Percentiles rank a stretch among this genome's conserved stretches.
Conservation (phyloP, 2,329 filamentous ascomycete genomes). For the Ramularia endophylla region DNA sequence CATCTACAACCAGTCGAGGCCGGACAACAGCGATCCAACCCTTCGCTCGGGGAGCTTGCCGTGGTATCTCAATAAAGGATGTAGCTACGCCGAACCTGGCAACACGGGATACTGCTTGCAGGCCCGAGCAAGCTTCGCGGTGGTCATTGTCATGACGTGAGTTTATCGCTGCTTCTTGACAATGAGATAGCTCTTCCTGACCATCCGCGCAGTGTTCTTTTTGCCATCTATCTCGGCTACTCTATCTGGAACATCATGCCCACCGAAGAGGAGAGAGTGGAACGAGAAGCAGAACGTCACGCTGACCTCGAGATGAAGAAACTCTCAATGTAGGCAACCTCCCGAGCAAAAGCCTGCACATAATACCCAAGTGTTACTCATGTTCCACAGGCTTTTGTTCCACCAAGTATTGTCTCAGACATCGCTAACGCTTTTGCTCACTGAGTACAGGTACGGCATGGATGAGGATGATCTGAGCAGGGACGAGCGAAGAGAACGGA, state of each 20-base stretch:
- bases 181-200: no score
- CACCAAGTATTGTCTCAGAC: no score
- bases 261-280: conserved; percentile 29
- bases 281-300: conserved; percentile 23
- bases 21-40: conserved; percentile 62
- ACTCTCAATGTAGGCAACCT: conserved; percentile 42
- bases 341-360: no score
- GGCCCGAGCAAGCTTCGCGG: conserved; percentile 62
- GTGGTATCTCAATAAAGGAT: conserved; percentile 72
- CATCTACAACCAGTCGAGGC: conserved; percentile 64
- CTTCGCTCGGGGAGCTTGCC: conserved; percentile 57
- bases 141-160: conserved; percentile 63
- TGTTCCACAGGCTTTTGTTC: no score
- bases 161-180: conserved; percentile 32
- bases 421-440: no score
- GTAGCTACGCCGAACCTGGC: conserved; percentile 43
- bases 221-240: conserved; percentile 53
- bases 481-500: conserved; percentile 54
- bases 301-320: conserved; percentile 47
- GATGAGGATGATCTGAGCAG: conserved; percentile 42
- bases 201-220: conserved; percentile 58
- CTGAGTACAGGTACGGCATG: no score
- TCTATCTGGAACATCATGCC: conserved; percentile 52
- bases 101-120: conserved; percentile 56
- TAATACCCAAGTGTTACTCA: no score